Conservation (phyloP, 139 green algal species). For the Micromonas commoda region DNA sequence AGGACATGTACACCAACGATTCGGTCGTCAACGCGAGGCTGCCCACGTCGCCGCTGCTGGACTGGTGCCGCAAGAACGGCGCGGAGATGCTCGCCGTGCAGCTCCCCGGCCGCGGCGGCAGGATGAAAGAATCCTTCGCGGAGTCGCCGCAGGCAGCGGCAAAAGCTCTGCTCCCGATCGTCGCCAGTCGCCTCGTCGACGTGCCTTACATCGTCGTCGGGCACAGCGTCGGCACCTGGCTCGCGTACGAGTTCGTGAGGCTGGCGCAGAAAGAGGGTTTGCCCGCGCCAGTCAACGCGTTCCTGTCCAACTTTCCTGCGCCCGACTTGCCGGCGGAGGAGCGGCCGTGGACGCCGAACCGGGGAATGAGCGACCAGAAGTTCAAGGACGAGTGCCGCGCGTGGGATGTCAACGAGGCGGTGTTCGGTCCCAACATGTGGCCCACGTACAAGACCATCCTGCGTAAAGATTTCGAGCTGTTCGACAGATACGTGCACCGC, state of each 20-base stretch:
- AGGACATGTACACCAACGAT: conserved; percentile 83
- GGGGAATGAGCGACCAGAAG: neutral
- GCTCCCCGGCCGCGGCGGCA: conserved; percentile 52
- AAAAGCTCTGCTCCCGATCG: conserved; percentile 47
- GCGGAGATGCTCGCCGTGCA: conserved; percentile 66
- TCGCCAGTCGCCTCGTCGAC: conserved; percentile 43
- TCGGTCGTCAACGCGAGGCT: conserved; percentile 53
- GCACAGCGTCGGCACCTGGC: conserved; percentile 66
- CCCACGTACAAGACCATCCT: conserved; percentile 54
- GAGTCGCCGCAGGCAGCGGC: conserved; percentile 43
- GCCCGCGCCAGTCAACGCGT: conserved; percentile 48
- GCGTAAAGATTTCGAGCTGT: conserved; percentile 69
- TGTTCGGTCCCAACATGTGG: conserved; percentile 69
- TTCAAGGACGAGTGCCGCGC: conserved; percentile 57
- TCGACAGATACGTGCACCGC: conserved; percentile 59
- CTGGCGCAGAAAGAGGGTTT: conserved; percentile 39
- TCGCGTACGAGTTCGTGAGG: conserved; percentile 65
- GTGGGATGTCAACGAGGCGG: conserved; percentile 71
- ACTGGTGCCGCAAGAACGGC: conserved; percentile 54
- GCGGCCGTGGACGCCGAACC: conserved; percentile 55
- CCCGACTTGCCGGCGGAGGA: conserved; percentile 52
- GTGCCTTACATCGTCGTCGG: conserved; percentile 47
- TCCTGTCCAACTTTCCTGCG: conserved; percentile 72
- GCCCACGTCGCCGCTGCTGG: conserved; percentile 56
- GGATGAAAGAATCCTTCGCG: conserved; percentile 46